Evolutionary conservation across 2,329 filamentous ascomycete species (phyloP), one percentile per base, ranked within the genome.

Genomic region (Conoideocrella luteorostrata): DNA sequence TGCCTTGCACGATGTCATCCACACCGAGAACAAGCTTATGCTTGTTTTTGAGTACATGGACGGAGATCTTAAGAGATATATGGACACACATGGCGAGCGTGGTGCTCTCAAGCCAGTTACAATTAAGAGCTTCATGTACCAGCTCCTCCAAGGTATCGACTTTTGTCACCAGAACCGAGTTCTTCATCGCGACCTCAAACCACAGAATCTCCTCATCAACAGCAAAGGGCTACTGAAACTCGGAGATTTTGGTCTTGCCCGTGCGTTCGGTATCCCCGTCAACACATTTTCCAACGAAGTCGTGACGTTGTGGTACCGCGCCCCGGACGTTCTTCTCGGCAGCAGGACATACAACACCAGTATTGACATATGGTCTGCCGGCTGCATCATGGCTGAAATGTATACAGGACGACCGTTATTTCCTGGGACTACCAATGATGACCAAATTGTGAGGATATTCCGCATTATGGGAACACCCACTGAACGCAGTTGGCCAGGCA

Each of bases 371-470:
- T 98, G 93, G 93, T 95, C 88, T 6, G 93, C 93, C 6, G 93
- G 93, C 45, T 98, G 93, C 66, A 98, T 98, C 72, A 97, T 98
- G 93, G 93, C 93, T 9, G 93, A 98, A 68, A 96, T 98, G 89
- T 97, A 94, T 66, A 96, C 91, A 0, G 93, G 93, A 4, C 80
- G 93, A 15, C 93, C 93, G 0, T 77, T 98, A 6, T 98, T 98
- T 70, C 93, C 93, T 0, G 93, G 93, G 46, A 98, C 93, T 2
- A 96, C 93, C 29, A 98, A 98, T 63, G 93, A 98, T 65, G 93
- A 98, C 61, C 93, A 98, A 65, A 82, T 97, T 41, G 78, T 95
- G 50, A 89, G 94, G 63, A 98, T 98, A 65, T 98, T 98, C 77
- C 81, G 93, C 47, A 84, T 98, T 48, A 98, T 98, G 93, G 93